Base-by-base conservation (phyloP, 2,329 filamentous ascomycete genomes). In the Ophiostoma perfectum region DNA sequence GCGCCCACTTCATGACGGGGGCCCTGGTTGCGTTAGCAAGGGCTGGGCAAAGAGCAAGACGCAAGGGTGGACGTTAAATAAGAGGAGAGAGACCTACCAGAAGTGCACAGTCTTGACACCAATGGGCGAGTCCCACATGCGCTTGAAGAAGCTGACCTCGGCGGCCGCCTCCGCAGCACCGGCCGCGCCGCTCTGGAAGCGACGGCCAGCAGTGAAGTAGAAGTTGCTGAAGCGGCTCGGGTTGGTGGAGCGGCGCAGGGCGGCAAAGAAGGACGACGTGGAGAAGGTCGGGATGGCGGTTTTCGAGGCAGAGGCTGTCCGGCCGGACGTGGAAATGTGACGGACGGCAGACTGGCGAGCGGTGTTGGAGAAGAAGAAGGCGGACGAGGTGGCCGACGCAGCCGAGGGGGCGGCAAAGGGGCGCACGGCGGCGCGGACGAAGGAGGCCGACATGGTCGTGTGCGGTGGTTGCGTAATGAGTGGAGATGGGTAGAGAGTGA, bases 41-140 rank as follows among this genome's bases (percentile, higher is more conserved):
- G 2, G 11, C 39, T 11, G 6, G 66, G 36, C 27, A 27, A 27
- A 27, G 27, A 27, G 27, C 27, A 27, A 27, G 27, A 2, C 2
- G 27, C 27, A 27, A 27, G 6, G 27, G 14, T 47, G n/a, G 14
- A 47, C 45, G n/a, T 2, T 47, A 6, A 8, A 55, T 18, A 42
- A 44, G 39, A 9, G 60, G 27, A 36, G 12, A 64, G 12, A 18
- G 39, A 76, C 84, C 73, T 82, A 94, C 94, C 95, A 99, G 82
- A 99, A 99, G 81, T 99, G 95, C 75, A 99, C 95, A 71, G 95
- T 99, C 89, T 93, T 93, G 74, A 93, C 74, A 66, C 91, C 91
- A 72, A 93, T 80, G 71, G 91, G 90, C 78, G 90, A 92, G 79
- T 92, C 87, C 90, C 89, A 93, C 84, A 96, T 86, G 80, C 88